Evolutionary conservation across 2,329 filamentous ascomycete genomes (phyloP).

Genomic region (Paraphoma chrysanthemicola): DNA sequence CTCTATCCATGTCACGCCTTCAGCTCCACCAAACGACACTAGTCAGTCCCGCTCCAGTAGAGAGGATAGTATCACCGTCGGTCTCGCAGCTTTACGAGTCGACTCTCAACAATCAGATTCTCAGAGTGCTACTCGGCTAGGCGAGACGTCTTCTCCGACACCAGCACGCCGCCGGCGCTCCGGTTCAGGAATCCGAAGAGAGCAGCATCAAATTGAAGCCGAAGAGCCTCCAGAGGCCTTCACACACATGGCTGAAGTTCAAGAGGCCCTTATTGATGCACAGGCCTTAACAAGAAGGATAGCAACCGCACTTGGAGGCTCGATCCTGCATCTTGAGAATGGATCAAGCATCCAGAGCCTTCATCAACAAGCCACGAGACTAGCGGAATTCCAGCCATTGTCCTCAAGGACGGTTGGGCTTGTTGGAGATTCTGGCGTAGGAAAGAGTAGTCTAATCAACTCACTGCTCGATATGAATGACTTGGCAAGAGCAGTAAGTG

Average conservation of each 20-base stretch:
- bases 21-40: neutral
- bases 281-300: conserved; percentile 43
- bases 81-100: conserved; percentile 1
- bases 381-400: conserved; percentile 50
- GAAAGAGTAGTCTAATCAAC: conserved; percentile 60
- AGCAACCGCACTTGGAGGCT: conserved; percentile 42
- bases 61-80: conserved; percentile 6
- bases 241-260: conserved; percentile 11
- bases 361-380: conserved; percentile 34
- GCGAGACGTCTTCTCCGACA: conserved; percentile 15
- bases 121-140: neutral
- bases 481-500: conserved; percentile 55
- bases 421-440: conserved; percentile 59
- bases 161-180: conserved; percentile 23
- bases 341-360: conserved; percentile 52
- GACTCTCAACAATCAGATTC: conserved; percentile 2
- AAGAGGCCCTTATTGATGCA: conserved; percentile 33
- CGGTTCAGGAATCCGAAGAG: conserved; percentile 11
- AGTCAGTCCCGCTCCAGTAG: conserved; percentile 2
- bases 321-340: conserved; percentile 43
- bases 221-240: conserved; percentile 22
- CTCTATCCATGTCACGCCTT: conserved; percentile 13
- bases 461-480: conserved; percentile 53
- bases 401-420: conserved; percentile 54
- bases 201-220: conserved; percentile 16